Evolutionary conservation across 2,329 filamentous ascomycete species (phyloP).

Genomic region (Penicillium griseofulvum): DNA sequence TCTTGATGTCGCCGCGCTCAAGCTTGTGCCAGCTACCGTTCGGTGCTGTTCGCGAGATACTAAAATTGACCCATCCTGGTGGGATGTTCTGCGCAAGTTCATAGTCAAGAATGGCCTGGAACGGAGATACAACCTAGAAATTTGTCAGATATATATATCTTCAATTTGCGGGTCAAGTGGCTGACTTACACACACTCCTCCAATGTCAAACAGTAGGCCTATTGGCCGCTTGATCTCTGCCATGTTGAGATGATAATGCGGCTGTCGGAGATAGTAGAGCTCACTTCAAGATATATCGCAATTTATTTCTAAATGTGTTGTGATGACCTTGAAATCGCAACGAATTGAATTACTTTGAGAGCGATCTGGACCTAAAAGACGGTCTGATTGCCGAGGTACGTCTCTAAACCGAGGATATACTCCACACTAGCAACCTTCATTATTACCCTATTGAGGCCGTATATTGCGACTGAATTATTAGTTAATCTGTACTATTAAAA

Average conservation of each 20-base stretch:
- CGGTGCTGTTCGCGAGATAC: slow-evolving; percentile 75
- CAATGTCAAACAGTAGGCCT: slow-evolving; percentile 89
- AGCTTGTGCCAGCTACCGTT: slow-evolving; percentile 83
- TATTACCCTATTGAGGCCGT: background rate
- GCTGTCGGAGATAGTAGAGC: background rate
- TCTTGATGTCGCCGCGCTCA: slow-evolving; percentile 75
- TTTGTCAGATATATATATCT: slow-evolving; percentile 7
- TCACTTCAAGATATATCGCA: background rate
- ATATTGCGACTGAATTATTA: background rate
- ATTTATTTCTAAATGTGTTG: background rate
- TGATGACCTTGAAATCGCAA: slow-evolving; percentile 6
- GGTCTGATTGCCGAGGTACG: slow-evolving; percentile 30
- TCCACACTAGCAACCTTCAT: background rate
- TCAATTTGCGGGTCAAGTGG: background rate
- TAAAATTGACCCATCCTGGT: slow-evolving; percentile 85
- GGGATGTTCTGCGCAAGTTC: slow-evolving; percentile 75
- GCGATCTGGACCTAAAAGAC: background rate
- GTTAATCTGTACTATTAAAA: background rate
- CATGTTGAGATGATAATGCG: slow-evolving; percentile 30
- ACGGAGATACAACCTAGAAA: slow-evolving; percentile 77
- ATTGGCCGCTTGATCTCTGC: slow-evolving; percentile 55
- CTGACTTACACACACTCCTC: slow-evolving; percentile 83
- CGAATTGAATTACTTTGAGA: slow-evolving; percentile 7
- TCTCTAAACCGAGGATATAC: slow-evolving; percentile 16
- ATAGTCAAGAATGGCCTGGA: slow-evolving; percentile 90